Conservation (phyloP, 192 early-diverging fungal genomes). For the Umbelopsis ramanniana region DNA sequence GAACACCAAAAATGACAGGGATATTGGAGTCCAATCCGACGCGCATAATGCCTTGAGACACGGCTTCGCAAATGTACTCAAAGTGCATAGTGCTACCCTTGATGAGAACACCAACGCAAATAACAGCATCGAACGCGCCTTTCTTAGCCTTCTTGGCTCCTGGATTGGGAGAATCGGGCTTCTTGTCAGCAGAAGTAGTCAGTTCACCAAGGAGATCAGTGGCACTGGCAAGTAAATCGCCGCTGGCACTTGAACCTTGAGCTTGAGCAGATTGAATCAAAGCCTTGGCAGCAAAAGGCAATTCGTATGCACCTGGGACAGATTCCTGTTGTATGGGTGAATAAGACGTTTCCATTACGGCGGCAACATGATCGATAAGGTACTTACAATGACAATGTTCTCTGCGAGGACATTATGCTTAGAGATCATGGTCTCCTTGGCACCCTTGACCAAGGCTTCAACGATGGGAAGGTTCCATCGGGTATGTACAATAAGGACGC, state of each 20-base stretch:
- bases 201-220: conserved; percentile 21
- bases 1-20: conserved; percentile 95
- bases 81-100: conserved; percentile 99
- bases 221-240: conserved; percentile 55
- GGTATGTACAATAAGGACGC: conserved; percentile 86
- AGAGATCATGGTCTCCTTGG: conserved; percentile 64
- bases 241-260: conserved; percentile 58
- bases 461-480: conserved; percentile 95
- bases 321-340: conserved; percentile 41
- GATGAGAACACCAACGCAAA: conserved; percentile 97
- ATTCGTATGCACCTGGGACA: conserved; percentile 94
- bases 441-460: conserved; percentile 77
- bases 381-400: conserved; percentile 71
- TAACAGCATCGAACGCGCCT: conserved; percentile 83
- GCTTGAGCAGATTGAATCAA: conserved; percentile 73
- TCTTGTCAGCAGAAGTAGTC: conserved; percentile 18
- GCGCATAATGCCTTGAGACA: conserved; percentile 92
- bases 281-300: conserved; percentile 86
- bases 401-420: conserved; percentile 67
- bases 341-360: not conserved
- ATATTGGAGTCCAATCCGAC: conserved; percentile 87
- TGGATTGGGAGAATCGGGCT: conserved; percentile 6
- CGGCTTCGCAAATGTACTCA: conserved; percentile 98
- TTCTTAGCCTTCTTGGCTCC: conserved; percentile 30
- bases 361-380: not conserved